Evolutionary conservation across 2,329 filamentous ascomycete genomes (phyloP), one percentile per base, ranked within the genome.

Genomic region (Monosporascus ibericus): DNA sequence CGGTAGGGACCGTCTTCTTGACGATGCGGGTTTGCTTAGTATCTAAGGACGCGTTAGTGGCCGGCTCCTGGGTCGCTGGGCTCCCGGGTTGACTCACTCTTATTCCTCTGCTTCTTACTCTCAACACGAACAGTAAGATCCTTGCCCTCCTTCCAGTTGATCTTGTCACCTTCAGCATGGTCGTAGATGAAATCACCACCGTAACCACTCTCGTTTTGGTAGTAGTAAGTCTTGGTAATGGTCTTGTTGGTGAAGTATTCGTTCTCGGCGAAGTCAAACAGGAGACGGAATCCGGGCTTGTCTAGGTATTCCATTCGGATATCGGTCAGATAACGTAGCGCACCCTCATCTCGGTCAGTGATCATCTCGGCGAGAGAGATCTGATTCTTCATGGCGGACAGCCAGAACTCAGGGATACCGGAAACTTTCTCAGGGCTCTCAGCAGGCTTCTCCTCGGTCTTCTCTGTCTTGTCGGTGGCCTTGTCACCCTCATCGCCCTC

Each of bases 361-460:
- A 99, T 96, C 84, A 96, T 96, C 75, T 99, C 95, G 52, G 92
- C 90, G 52, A 99, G 85, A 30, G 92, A 95, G 66, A 94, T 84
- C 72, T 96, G 92, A 80, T 99, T 99, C 83, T 99, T 99, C 92
- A 99, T 97, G 63, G 95, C 92, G 56, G 92, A 96, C 48, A 99
- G 81, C 94, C 94, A 99, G 82, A 99, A 99, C 75, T 99, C 94
- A 58, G 94, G 94, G 58, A 99, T 96, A 72, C 94, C 94, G 65
- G 84, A 79, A 59, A 87, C 74, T 52, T 77, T 71, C 57, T 78
- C 67, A 54, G 74, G 71, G 36, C 75, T 70, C 58, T 80, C 75
- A 52, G 75, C 71, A 46, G 78, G 68, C 61, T 82, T 77, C 59
- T 85, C 79, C 49, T 78, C 73, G 57, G 84, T 76, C 66, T 80